Conservation (phyloP, 169 alveolate species). For the Plasmodium adleri region DNA sequence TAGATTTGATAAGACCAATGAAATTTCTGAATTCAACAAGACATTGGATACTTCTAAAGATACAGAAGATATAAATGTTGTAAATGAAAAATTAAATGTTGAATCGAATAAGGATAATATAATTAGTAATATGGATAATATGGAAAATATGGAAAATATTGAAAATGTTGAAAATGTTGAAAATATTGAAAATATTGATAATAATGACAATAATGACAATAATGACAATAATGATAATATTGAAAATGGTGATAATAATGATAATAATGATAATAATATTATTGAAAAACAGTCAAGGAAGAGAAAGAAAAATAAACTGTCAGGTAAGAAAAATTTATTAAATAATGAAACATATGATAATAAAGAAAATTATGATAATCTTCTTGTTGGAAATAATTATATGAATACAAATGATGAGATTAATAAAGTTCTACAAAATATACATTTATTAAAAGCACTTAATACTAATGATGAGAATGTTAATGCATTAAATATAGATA, state of each 20-base stretch:
- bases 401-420: slow-evolving; percentile 5
- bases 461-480: neutral
- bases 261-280: neutral
- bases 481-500: neutral
- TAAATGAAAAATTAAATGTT: no score
- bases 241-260: neutral
- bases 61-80: no score
- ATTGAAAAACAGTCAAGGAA: neutral
- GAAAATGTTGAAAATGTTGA: no score
- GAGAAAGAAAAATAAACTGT: slow-evolving; percentile 2
- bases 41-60: no score
- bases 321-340: neutral
- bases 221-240: no score
- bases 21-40: no score
- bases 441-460: neutral
- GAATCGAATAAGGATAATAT: neutral
- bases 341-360: neutral
- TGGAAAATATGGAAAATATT: no score
- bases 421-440: neutral
- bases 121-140: neutral
- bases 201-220: no score
- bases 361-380: slow-evolving; percentile 1
- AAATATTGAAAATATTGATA: no score
- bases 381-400: slow-evolving; percentile 3
- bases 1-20: no score